These are phyloP conservation scores for Gossypium australe DNA, from an alignment of 345 rosid species.

Conservation along the genomic window DNA sequence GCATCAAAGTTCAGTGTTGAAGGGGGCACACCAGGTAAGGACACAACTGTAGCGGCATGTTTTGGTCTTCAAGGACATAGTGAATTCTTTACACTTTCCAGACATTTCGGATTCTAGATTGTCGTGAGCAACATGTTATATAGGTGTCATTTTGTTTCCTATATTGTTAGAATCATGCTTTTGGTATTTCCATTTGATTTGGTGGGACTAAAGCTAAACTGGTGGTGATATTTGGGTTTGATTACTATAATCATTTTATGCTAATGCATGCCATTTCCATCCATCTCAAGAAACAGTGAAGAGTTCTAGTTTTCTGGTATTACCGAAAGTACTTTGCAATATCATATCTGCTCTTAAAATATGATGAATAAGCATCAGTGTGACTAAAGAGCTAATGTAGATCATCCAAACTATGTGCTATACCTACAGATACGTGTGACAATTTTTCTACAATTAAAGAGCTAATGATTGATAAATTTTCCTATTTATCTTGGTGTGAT, in stretches of 20 bases:
- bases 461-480: neutral
- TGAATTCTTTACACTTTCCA: slow-evolving; percentile 6
- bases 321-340: neutral
- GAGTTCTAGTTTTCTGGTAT: neutral
- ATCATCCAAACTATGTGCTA: no score
- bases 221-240: neutral
- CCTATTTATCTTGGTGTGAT: no score
- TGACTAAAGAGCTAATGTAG: neutral
- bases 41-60: slow-evolving; percentile 5
- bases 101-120: neutral
- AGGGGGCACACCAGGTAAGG: neutral
- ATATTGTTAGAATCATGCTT: neutral
- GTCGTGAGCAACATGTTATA: neutral
- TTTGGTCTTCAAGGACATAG: neutral
- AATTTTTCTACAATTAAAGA: neutral
- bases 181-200: neutral
- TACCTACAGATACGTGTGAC: neutral
- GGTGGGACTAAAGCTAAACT: neutral
- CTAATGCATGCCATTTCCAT: neutral
- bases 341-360: neutral
- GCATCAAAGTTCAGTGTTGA: neutral
- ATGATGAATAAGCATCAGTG: neutral
- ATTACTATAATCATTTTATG: neutral
- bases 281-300: neutral
- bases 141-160: neutral